Conservation (phyloP, 495 filamentous ascomycete genomes). For the Geoglossum glabrum region DNA sequence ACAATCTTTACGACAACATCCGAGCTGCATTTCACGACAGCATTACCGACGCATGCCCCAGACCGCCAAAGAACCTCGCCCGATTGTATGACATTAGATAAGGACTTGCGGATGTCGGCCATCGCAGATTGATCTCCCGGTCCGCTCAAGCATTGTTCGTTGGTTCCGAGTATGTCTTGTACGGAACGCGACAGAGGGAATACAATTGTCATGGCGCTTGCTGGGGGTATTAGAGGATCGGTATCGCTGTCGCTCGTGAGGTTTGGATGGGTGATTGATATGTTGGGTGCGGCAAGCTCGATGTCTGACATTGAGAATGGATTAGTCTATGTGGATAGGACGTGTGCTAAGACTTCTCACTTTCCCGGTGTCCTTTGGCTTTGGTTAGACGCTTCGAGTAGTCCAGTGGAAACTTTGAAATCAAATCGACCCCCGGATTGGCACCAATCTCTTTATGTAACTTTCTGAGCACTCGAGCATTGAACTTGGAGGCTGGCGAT, state of each 20-base stretch:
- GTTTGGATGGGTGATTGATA: background rate
- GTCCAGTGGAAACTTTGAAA: no score
- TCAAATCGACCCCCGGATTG: no score
- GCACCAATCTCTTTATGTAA: background rate
- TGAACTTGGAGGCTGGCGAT: background rate
- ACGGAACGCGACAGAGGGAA: no score
- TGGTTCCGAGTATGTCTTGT: background rate
- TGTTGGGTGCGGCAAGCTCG: no score
- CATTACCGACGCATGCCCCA: background rate
- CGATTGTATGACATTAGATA: background rate
- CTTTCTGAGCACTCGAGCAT: background rate
- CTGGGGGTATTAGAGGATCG: background rate
- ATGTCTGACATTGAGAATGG: no score
- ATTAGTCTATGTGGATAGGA: no score
- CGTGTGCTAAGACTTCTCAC: no score
- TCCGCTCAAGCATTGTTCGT: background rate
- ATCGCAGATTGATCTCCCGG: background rate
- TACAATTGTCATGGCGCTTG: background rate
- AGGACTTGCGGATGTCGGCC: background rate
- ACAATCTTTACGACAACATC: conserved; percentile 18
- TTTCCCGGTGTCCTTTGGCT: no score
- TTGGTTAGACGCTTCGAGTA: no score
- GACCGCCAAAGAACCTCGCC: background rate
- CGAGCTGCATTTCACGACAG: conserved; percentile 11
- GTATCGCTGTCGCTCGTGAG: background rate